Evolutionary conservation across 768 basidiomycete species (phyloP).

Genomic region (Sarcodon aspratus): DNA sequence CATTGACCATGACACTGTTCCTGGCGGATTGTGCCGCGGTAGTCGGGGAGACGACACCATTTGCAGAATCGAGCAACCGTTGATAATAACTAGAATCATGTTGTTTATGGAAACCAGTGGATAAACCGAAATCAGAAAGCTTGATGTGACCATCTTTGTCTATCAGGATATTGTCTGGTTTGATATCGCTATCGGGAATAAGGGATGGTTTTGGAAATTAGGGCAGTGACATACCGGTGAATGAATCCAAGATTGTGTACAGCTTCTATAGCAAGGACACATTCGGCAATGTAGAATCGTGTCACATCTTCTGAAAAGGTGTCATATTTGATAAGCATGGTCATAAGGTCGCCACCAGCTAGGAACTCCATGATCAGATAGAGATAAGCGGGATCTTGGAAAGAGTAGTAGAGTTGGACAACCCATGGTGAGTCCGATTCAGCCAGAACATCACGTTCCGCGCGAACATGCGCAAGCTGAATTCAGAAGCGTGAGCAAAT

Average conservation of each 20-base stretch:
- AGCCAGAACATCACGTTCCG: slow-evolving; percentile 92
- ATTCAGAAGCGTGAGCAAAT: background rate
- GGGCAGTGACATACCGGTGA: slow-evolving; percentile 59
- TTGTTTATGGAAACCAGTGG: slow-evolving; percentile 98
- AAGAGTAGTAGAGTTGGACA: slow-evolving; percentile 95
- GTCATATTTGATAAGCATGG: slow-evolving; percentile 99
- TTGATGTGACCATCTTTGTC: slow-evolving; percentile 97
- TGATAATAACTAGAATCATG: slow-evolving; percentile 96
- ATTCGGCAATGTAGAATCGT: slow-evolving; percentile 98
- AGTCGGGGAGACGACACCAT: slow-evolving; percentile 29
- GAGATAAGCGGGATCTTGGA: slow-evolving; percentile 85
- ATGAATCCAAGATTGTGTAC: slow-evolving; percentile 97
- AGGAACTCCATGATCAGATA: slow-evolving; percentile 99
- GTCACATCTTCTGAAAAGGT: slow-evolving; percentile 98
- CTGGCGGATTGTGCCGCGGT: slow-evolving; percentile 44
- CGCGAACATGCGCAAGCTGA: slow-evolving; percentile 94
- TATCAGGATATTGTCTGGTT: slow-evolving; percentile 98
- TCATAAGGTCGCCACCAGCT: slow-evolving; percentile 98
- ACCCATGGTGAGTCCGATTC: slow-evolving; percentile 96
- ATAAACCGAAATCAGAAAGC: slow-evolving; percentile 95
- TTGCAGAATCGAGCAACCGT: slow-evolving; percentile 64
- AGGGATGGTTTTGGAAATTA: slow-evolving; percentile 1
- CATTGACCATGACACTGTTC: slow-evolving; percentile 96
- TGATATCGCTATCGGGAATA: slow-evolving; percentile 68
- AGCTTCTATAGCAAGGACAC: slow-evolving; percentile 93